A percentile compares a stretch with the other conserved stretches of the same genome.
Conservation (phyloP, 306 rosid species). For the Amphicarpaea edgeworthii region DNA sequence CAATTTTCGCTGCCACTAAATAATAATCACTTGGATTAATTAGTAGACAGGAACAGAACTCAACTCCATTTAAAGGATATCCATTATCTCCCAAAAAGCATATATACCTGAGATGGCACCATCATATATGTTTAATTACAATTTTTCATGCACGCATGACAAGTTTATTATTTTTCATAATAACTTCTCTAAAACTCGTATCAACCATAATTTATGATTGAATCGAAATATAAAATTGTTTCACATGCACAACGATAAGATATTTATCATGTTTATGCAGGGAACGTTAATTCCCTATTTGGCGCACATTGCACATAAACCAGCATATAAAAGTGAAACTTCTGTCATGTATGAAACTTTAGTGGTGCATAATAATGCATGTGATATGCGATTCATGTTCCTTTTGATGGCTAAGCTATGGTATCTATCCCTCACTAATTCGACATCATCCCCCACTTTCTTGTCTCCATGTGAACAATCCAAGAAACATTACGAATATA, state of each 20-base stretch:
- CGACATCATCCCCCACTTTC: slow-evolving; percentile 1
- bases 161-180: too few relatives aligned
- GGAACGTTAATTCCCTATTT: slow-evolving; percentile 35
- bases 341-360: slow-evolving; percentile 27
- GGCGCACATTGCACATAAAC: slow-evolving; percentile 46
- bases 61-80: slow-evolving; percentile 39
- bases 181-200: too few relatives aligned
- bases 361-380: slow-evolving; percentile 37
- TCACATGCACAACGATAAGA: not conserved
- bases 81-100: slow-evolving; percentile 41
- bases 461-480: slow-evolving; percentile 47
- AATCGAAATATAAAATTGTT: too few relatives aligned
- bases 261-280: slow-evolving; percentile 42
- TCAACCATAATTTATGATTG: too few relatives aligned
- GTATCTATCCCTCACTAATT: slow-evolving; percentile 34
- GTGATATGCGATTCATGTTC: slow-evolving; percentile 43
- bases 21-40: not conserved
- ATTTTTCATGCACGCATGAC: too few relatives aligned
- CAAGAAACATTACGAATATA: slow-evolving; percentile 20
- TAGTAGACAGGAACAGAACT: not conserved
- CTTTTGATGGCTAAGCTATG: slow-evolving; percentile 41
- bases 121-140: too few relatives aligned
- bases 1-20: not conserved
- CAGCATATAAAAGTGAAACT: slow-evolving; percentile 32
- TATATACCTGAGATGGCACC: not conserved